phyloP scores from a whole-genome alignment of 2,329 filamentous ascomycete genomes.

The Aspergillus aculeatinus region DNA sequence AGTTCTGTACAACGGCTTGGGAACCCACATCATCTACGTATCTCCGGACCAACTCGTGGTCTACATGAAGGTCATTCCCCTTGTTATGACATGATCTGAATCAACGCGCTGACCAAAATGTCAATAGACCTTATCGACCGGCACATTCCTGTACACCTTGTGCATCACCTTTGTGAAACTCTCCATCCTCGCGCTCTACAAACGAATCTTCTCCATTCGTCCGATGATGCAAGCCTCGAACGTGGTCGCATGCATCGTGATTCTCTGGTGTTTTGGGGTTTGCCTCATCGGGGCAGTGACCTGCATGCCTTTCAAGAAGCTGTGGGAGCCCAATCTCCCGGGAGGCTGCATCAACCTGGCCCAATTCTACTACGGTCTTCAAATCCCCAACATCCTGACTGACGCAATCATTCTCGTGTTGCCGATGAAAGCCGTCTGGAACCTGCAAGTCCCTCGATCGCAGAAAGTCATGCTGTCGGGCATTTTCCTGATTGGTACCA shows the following conservation, averaged over 20 bases:
- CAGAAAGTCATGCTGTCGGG: slow-evolving; percentile 25
- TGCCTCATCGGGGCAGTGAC: slow-evolving; percentile 26
- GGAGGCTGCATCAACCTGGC: slow-evolving; percentile 28
- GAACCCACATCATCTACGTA: slow-evolving; percentile 22
- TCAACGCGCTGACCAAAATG: not conserved
- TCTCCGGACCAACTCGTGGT: slow-evolving; percentile 18
- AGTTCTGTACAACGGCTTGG: slow-evolving; percentile 26
- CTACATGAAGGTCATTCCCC: slow-evolving; percentile 22
- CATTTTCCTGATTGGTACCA: slow-evolving; percentile 28
- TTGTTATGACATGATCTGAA: not conserved
- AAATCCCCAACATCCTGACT: slow-evolving; percentile 31
- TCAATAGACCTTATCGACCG: slow-evolving; percentile 23
- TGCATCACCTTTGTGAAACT: slow-evolving; percentile 29
- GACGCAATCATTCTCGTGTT: slow-evolving; percentile 31
- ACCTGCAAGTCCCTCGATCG: slow-evolving; percentile 22
- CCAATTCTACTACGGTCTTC: slow-evolving; percentile 29
- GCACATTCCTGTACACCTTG: slow-evolving; percentile 25
- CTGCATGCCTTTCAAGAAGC: slow-evolving; percentile 27
- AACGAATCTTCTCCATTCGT: slow-evolving; percentile 25
- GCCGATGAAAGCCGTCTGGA: slow-evolving; percentile 29
- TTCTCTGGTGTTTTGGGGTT: slow-evolving; percentile 26
- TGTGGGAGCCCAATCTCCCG: slow-evolving; percentile 23
- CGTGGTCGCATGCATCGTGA: slow-evolving; percentile 21
- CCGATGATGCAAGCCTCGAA: slow-evolving; percentile 24
- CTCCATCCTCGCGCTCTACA: slow-evolving; percentile 31